phyloP scores from a whole-genome alignment of 2,329 filamentous ascomycete genomes.

The Juglanconis sp. region DNA sequence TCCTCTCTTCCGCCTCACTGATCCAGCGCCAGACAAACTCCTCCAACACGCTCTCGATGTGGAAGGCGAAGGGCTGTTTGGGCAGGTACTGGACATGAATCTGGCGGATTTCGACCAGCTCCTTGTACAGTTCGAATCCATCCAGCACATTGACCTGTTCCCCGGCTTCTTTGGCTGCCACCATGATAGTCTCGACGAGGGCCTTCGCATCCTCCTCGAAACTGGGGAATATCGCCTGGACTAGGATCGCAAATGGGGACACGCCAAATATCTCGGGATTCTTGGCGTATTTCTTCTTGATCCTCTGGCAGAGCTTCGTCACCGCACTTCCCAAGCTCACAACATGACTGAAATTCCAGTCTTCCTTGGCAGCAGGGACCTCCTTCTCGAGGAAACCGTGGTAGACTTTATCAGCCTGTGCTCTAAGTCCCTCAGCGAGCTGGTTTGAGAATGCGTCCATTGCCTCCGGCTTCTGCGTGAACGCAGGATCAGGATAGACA shows the following conservation, averaged over 20 bases:
- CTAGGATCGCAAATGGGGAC: slow-evolving; percentile 64
- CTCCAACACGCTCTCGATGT: slow-evolving; percentile 80
- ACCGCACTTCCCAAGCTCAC: slow-evolving; percentile 85
- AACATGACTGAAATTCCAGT: slow-evolving; percentile 89
- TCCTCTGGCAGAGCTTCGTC: slow-evolving; percentile 79
- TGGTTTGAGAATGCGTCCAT: slow-evolving; percentile 68
- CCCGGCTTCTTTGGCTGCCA: slow-evolving; percentile 64
- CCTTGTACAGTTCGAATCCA: slow-evolving; percentile 89
- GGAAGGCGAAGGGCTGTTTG: slow-evolving; percentile 74
- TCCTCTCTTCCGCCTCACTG: slow-evolving; percentile 70
- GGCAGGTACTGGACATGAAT: slow-evolving; percentile 77
- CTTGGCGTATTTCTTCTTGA: slow-evolving; percentile 87
- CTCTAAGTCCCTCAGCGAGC: slow-evolving; percentile 67
- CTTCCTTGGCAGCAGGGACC: slow-evolving; percentile 73
- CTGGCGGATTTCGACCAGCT: slow-evolving; percentile 77
- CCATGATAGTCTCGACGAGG: slow-evolving; percentile 77
- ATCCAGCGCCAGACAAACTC: slow-evolving; percentile 98
- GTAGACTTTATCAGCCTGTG: slow-evolving; percentile 77
- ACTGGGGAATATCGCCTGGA: slow-evolving; percentile 80
- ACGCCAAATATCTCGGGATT: slow-evolving; percentile 83
- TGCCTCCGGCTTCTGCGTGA: slow-evolving; percentile 68
- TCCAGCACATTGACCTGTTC: slow-evolving; percentile 84
- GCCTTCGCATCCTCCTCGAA: slow-evolving; percentile 88
- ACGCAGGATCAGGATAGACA: slow-evolving; percentile 74
- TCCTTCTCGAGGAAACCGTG: slow-evolving; percentile 73